Conservation (phyloP, 768 basidiomycete species). For the Rhizopogon vinicolor region DNA sequence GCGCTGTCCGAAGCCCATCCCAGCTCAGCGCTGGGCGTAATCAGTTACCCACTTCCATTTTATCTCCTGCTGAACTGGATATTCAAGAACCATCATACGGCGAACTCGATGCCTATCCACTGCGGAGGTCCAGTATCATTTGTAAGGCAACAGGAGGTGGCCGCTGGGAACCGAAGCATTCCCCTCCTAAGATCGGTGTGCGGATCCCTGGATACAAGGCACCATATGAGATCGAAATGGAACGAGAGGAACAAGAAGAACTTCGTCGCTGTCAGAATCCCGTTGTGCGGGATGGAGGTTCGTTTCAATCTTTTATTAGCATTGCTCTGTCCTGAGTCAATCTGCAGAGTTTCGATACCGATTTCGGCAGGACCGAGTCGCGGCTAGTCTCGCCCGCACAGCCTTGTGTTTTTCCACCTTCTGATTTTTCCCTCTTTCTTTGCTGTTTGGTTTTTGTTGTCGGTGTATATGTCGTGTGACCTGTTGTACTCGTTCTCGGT, state of each 20-base stretch:
- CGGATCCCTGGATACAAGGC: slow-evolving; percentile 65
- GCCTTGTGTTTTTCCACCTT: slow-evolving; percentile 61
- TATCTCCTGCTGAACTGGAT: slow-evolving; percentile 21
- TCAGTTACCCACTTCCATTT: slow-evolving; percentile 21
- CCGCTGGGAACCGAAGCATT: slow-evolving; percentile 70
- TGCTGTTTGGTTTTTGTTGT: slow-evolving; percentile 10
- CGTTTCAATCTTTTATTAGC: slow-evolving; percentile 4
- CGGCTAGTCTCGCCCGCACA: slow-evolving; percentile 36
- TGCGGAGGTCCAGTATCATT: slow-evolving; percentile 57
- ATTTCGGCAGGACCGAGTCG: slow-evolving; percentile 46
- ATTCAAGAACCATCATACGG: slow-evolving; percentile 49
- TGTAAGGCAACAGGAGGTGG: slow-evolving; percentile 81
- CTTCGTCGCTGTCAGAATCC: slow-evolving; percentile 51
- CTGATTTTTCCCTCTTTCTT: slow-evolving; percentile 18
- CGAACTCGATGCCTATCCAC: slow-evolving; percentile 71
- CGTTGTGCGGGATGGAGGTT: slow-evolving; percentile 56
- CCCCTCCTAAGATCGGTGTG: slow-evolving; percentile 35
- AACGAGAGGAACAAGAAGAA: slow-evolving; percentile 56
- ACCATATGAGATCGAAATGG: slow-evolving; percentile 65
- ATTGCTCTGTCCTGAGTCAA: slow-evolving; percentile 1
- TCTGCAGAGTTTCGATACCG: slow-evolving; percentile 60
- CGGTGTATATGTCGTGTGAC: neutral
- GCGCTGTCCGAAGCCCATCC: slow-evolving; percentile 23
- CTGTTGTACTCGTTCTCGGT: slow-evolving; percentile 8
- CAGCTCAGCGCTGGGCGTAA: slow-evolving; percentile 21